phyloP scores from a whole-genome alignment of 1,139 yeast genomes.

The Nakaseomyces glabratus region DNA sequence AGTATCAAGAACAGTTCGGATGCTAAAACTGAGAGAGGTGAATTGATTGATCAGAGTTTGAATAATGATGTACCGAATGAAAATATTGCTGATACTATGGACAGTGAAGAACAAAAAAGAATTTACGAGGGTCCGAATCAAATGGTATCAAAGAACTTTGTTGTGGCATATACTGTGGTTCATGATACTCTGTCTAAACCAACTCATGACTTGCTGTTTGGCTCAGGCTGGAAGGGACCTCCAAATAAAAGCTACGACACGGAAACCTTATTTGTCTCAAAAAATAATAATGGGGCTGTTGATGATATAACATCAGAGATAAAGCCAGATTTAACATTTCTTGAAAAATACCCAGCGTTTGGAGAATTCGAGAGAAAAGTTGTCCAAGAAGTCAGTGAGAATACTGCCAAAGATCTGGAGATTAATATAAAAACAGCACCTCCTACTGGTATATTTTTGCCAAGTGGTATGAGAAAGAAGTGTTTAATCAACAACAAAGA shows the following conservation, averaged over 20 bases:
- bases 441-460: slow-evolving; percentile 63
- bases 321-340: slow-evolving; percentile 29
- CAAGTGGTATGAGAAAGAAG: slow-evolving; percentile 54
- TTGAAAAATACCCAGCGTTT: slow-evolving; percentile 52
- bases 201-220: slow-evolving; percentile 39
- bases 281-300: neutral
- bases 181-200: slow-evolving; percentile 20
- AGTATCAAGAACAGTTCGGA: too few relatives aligned
- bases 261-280: slow-evolving; percentile 18
- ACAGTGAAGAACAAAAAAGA: too few relatives aligned
- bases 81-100: too few relatives aligned
- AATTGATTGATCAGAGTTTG: too few relatives aligned
- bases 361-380: slow-evolving; percentile 51
- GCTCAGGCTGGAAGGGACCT: slow-evolving; percentile 41
- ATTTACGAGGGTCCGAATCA: slow-evolving; percentile 62
- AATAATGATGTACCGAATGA: too few relatives aligned
- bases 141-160: slow-evolving; percentile 42
- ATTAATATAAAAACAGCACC: slow-evolving; percentile 54
- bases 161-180: slow-evolving; percentile 43
- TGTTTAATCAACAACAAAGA: slow-evolving; percentile 75
- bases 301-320: slow-evolving; percentile 7
- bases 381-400: slow-evolving; percentile 34
- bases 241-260: slow-evolving; percentile 33
- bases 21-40: neutral
- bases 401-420: slow-evolving; percentile 37